Percentiles rank a stretch among this genome's conserved stretches.
These are phyloP conservation scores for Fonsecaea multimorphosa DNA, from an alignment of 2,329 filamentous ascomycete species.

Conservation along the genomic window DNA sequence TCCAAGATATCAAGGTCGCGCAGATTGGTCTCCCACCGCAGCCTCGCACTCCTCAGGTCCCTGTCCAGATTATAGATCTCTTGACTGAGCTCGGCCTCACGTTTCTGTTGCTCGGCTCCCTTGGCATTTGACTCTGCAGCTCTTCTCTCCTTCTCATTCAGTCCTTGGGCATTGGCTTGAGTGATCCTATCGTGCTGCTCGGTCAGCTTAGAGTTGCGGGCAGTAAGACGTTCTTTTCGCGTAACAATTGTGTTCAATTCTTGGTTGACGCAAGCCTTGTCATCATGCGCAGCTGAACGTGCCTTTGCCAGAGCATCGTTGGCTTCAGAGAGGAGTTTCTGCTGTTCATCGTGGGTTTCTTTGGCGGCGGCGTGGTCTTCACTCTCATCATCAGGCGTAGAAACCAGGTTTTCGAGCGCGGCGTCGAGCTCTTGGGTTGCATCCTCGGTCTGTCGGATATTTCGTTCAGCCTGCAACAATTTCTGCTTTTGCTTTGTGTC, in stretches of 20 bases:
- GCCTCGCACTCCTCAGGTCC: slow-evolving; percentile 37
- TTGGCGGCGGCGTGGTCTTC: slow-evolving; percentile 61
- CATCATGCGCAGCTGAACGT: slow-evolving; percentile 60
- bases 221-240: slow-evolving; percentile 62
- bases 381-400: slow-evolving; percentile 63
- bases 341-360: slow-evolving; percentile 60
- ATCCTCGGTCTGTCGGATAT: slow-evolving; percentile 68
- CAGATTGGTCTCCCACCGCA: slow-evolving; percentile 44
- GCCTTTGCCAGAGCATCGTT: slow-evolving; percentile 58
- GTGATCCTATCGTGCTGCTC: slow-evolving; percentile 67
- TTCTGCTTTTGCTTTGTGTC: slow-evolving; percentile 69
- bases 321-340: slow-evolving; percentile 57
- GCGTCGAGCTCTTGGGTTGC: slow-evolving; percentile 60
- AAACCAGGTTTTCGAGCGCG: slow-evolving; percentile 62
- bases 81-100: slow-evolving; percentile 51
- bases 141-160: slow-evolving; percentile 60
- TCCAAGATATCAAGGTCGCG: slow-evolving; percentile 43
- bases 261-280: slow-evolving; percentile 52
- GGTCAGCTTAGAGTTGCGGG: slow-evolving; percentile 63
- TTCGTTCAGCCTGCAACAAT: slow-evolving; percentile 66
- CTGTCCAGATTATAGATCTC: slow-evolving; percentile 51
- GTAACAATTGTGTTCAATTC: slow-evolving; percentile 55
- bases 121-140: slow-evolving; percentile 55
- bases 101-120: slow-evolving; percentile 53
- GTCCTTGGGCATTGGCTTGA: slow-evolving; percentile 63